Evolutionary conservation across 2,329 filamentous ascomycete genomes (phyloP).

Genomic region (Colletotrichum tropicicola): DNA sequence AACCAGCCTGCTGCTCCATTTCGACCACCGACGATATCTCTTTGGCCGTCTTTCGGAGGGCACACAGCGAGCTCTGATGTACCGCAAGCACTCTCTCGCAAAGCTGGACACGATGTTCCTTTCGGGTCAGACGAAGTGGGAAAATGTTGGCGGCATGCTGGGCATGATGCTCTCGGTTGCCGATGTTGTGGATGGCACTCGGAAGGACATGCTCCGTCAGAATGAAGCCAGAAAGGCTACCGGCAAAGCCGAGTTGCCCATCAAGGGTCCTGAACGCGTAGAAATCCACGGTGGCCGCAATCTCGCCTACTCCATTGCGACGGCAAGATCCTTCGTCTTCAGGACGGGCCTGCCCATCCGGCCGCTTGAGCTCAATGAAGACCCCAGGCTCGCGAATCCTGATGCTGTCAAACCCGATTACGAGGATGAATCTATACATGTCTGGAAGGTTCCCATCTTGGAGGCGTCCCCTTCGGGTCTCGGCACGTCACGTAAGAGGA

Average conservation of each 20-base stretch:
- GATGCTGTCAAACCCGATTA: constrained; percentile 72
- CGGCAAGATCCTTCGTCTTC: constrained; percentile 85
- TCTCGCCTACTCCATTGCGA: constrained; percentile 81
- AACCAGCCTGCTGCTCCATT: constrained; percentile 79
- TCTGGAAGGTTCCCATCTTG: constrained; percentile 81
- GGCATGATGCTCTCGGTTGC: constrained; percentile 88
- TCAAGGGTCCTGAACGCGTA: constrained; percentile 26
- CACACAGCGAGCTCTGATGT: constrained; percentile 78
- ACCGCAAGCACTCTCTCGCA: constrained; percentile 71
- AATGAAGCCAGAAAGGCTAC: constrained; percentile 52
- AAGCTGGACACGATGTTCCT: constrained; percentile 84
- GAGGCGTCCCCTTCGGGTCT: constrained; percentile 33
- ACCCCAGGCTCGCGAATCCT: constrained; percentile 43
- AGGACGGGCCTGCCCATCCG: constrained; percentile 81
- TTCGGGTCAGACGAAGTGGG: constrained; percentile 80
- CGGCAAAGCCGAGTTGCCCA: constrained; percentile 40
- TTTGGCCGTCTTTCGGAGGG: constrained; percentile 88
- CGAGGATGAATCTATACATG: constrained; percentile 78
- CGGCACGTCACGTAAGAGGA: constrained; percentile 43
- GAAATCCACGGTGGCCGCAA: constrained; percentile 82
- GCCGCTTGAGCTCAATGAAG: constrained; percentile 71
- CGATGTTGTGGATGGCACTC: constrained; percentile 65
- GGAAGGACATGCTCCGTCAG: constrained; percentile 47
- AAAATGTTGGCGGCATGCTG: constrained; percentile 80
- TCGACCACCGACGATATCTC: constrained; percentile 83